Percentiles rank a stretch among this genome's conserved stretches.
Evolutionary conservation across 2,329 filamentous ascomycete species (phyloP).

Genomic region (Talaromyces sp.): DNA sequence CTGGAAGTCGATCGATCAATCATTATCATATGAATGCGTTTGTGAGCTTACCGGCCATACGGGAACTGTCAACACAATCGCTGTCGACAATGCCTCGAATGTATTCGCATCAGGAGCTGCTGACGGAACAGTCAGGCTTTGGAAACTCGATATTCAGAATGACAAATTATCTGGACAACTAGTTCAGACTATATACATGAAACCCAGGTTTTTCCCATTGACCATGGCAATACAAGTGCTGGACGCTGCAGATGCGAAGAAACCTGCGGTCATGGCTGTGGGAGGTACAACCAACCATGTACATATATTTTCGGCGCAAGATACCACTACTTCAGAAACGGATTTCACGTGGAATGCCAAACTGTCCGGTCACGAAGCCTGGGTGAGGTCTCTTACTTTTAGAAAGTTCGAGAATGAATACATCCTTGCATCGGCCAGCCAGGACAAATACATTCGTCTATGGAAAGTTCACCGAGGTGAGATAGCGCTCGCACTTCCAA

Average conservation of each 20-base stretch:
- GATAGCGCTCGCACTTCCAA: conserved; percentile 54
- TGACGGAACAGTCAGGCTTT: conserved; percentile 62
- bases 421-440: conserved; percentile 85
- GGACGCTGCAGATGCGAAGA: conserved; percentile 47
- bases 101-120: conserved; percentile 60
- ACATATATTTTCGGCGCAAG: conserved; percentile 68
- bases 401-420: conserved; percentile 65
- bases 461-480: conserved; percentile 79
- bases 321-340: conserved; percentile 28
- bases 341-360: conserved; percentile 71
- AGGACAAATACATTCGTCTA: conserved; percentile 93
- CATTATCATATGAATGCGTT: conserved; percentile 38
- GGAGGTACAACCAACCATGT: conserved; percentile 80
- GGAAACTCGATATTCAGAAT: conserved; percentile 55
- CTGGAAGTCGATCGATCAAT: conserved; percentile 44
- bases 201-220: conserved; percentile 78
- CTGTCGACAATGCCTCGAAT: conserved; percentile 43
- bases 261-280: conserved; percentile 66
- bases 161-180: conserved; percentile 40
- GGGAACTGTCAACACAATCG: conserved; percentile 68
- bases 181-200: conserved; percentile 67
- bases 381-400: conserved; percentile 85
- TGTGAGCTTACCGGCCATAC: conserved; percentile 63
- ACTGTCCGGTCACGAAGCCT: conserved; percentile 86
- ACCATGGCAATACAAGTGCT: conserved; percentile 67